Evolutionary conservation across 2,329 filamentous ascomycete genomes (phyloP).

Genomic region (Nigrospora sphaerica): DNA sequence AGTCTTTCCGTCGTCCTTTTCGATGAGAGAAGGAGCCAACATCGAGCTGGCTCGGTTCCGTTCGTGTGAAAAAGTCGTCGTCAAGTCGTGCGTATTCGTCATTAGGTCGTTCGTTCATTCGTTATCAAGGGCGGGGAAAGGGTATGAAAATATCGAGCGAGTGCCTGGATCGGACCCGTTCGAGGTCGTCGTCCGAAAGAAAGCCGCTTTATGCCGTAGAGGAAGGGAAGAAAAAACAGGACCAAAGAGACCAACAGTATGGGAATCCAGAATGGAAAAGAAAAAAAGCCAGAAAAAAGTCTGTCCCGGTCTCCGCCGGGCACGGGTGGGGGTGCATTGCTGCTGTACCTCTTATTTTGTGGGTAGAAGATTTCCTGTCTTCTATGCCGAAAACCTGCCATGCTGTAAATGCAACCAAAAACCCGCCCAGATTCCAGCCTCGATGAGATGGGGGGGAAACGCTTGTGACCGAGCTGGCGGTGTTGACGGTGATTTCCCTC

Average conservation of each 20-base stretch:
- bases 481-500: conserved; percentile 25
- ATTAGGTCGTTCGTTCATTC: conserved; percentile 31
- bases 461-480: conserved; percentile 42
- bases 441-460: conserved; percentile 39
- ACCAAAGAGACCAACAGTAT: conserved; percentile 20
- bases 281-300: conserved; percentile 28
- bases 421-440: conserved; percentile 47
- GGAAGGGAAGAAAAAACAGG: conserved; percentile 17
- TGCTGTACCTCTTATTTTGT: conserved; percentile 53
- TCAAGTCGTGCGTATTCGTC: conserved; percentile 25
- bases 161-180: conserved; percentile 17
- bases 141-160: conserved; percentile 25
- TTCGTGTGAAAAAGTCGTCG: conserved; percentile 35
- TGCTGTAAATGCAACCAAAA: conserved; percentile 46
- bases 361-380: conserved; percentile 25
- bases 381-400: conserved; percentile 39
- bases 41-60: conserved; percentile 22
- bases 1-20: conserved; percentile 17
- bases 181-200: conserved; percentile 28
- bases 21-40: conserved; percentile 19
- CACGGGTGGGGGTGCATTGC: conserved; percentile 48
- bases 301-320: conserved; percentile 43
- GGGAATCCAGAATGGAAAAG: conserved; percentile 36
- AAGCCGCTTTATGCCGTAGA: conserved; percentile 34
- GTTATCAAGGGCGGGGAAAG: conserved; percentile 27